Percentiles rank a stretch among this genome's conserved stretches.
phyloP scores from a whole-genome alignment of 2,329 filamentous ascomycete species.

The Epichloe baconii region DNA sequence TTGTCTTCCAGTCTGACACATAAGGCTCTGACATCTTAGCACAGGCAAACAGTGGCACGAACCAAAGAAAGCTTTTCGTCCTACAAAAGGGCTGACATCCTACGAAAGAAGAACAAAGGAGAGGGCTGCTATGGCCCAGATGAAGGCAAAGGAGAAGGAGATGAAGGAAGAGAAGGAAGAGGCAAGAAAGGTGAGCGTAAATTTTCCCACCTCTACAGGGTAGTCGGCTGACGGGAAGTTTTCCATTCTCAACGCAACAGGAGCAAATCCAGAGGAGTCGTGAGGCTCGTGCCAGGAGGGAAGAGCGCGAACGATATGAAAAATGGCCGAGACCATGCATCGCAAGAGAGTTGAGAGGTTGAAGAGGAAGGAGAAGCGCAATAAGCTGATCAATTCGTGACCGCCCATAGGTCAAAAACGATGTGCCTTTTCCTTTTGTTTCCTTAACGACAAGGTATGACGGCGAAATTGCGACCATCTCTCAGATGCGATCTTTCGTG shows the following conservation, averaged over 20 bases:
- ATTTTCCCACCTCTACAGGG: background rate
- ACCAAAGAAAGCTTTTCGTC: constrained; percentile 74
- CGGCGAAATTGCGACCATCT: background rate
- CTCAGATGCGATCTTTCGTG: background rate
- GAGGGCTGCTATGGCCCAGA: constrained; percentile 55
- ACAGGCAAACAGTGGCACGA: constrained; percentile 92
- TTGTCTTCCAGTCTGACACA: background rate
- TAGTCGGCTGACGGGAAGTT: background rate
- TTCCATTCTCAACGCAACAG: constrained; percentile 29
- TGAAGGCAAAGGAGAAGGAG: constrained; percentile 88
- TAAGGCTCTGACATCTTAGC: constrained; percentile 4
- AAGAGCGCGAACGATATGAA: constrained; percentile 83
- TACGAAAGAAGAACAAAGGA: constrained; percentile 65
- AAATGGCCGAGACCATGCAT: constrained; percentile 97
- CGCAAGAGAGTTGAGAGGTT: constrained; percentile 83
- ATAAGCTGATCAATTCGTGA: constrained; percentile 58
- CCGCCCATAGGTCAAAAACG: constrained; percentile 1
- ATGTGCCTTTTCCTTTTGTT: background rate
- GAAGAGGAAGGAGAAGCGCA: constrained; percentile 94
- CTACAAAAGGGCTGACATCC: constrained; percentile 60
- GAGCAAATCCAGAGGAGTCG: constrained; percentile 66
- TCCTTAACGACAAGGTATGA: background rate
- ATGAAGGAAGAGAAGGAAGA: constrained; percentile 92
- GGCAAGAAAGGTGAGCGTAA: constrained; percentile 58
- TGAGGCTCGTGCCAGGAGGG: constrained; percentile 77